phyloP scores from a whole-genome alignment of 2,329 filamentous ascomycete species.

The Penicillium sp. region DNA sequence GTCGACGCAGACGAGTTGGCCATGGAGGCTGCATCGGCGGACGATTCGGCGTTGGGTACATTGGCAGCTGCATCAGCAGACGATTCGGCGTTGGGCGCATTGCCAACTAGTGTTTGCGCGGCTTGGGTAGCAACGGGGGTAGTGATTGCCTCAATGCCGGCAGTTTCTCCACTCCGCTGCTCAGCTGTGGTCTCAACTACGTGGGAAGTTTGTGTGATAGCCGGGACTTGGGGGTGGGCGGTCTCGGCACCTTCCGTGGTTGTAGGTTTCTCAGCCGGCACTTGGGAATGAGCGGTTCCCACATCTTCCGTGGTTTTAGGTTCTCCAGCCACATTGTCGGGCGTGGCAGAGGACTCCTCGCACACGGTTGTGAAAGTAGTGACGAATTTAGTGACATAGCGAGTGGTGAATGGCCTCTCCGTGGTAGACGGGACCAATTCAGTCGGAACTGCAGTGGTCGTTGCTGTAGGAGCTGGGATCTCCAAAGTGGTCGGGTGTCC shows the following conservation, averaged over 20 bases:
- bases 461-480: not conserved
- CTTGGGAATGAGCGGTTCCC: not conserved
- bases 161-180: not conserved
- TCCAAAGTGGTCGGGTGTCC: not conserved
- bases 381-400: not conserved
- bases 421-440: not conserved
- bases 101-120: not conserved
- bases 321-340: not conserved
- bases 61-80: not conserved
- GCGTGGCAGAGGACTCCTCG: not conserved
- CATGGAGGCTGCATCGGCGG: not conserved
- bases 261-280: not conserved
- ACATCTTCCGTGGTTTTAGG: not conserved
- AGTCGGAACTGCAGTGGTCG: not conserved
- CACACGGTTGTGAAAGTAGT: not conserved
- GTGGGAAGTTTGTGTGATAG: not conserved
- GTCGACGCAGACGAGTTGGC: not conserved
- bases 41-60: not conserved
- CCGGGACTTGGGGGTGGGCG: not conserved
- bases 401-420: not conserved
- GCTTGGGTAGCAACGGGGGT: not conserved
- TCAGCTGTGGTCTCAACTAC: not conserved
- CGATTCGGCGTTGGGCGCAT: not conserved
- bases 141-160: not conserved
- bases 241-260: not conserved